Evolutionary conservation across 176 grass and related monocot genomes (phyloP), one percentile per base, ranked within the genome.

Genomic region (Thalia dealbata): DNA sequence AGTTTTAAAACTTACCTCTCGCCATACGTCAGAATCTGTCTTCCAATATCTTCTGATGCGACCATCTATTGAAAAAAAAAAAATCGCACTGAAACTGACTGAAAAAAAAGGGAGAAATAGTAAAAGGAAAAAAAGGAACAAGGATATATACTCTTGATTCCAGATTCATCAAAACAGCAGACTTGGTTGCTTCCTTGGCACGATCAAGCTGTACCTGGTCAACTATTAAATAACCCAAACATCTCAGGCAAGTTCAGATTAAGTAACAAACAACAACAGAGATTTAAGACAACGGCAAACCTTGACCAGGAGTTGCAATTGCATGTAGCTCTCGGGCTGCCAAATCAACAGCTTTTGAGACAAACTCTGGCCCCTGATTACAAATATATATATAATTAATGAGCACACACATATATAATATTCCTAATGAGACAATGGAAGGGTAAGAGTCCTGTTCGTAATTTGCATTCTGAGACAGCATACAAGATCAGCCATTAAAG

Each of bases 271-370:
- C 67, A 83, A 56, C 12, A 73, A 80, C 22, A 76, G 32, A 38
- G 65, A 70, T 67, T 50, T 25, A 78, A 76, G 62, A 68, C 81
- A 62, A 42, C 52, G 67, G 22, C 73, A 64, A 75, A 93, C 95
- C 81, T 99, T 93, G 83, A 73, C 95, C 95, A 81, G 95, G 83
- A 85, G 87, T 91, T 14, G 95, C 85, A 61, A 93, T 71, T 56
- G 90, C 64, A 70, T 77, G 87, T 69, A 99, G 84, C 75, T 99
- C 90, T 81, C 83, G 83, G 52, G 82, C 87, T 61, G 90, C 95
- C 75, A 99, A 76, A 72, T 99, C 90, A 79, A 99, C 79, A 81
- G 83, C 95, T 83, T 99, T 91, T 69, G 87, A 79, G 64, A 71
- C 85, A 81, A 91, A 99, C 64, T 83, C 86, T 71, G 85, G 82